Percentiles rank a stretch among this genome's conserved stretches.
phyloP scores from a whole-genome alignment of 2,329 filamentous ascomycete species.

The Aotearoamyces nothofagi region DNA sequence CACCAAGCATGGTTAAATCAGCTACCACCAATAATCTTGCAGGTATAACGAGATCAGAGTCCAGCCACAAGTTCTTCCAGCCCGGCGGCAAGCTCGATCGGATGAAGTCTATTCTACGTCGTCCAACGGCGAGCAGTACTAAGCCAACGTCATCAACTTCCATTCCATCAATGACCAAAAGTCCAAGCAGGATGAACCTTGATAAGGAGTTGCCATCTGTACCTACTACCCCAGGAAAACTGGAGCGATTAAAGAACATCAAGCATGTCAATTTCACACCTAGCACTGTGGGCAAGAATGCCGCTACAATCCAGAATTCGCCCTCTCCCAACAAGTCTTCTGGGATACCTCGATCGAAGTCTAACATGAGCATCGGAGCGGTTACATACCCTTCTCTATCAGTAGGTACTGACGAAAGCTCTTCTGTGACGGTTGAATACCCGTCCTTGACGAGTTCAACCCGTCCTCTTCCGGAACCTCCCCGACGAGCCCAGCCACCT shows the following conservation, averaged over 20 bases:
- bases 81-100: slow-evolving; percentile 24
- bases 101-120: slow-evolving; percentile 41
- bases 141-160: slow-evolving; percentile 9
- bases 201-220: slow-evolving; percentile 36
- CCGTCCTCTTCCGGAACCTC: slow-evolving; percentile 11
- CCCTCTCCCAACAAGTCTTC: slow-evolving; percentile 40
- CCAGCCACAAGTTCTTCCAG: slow-evolving; percentile 8
- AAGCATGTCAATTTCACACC: slow-evolving; percentile 76
- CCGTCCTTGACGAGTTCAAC: slow-evolving; percentile 30
- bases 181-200: slow-evolving; percentile 31
- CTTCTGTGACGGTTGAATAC: slow-evolving; percentile 28
- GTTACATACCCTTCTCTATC: slow-evolving; percentile 21
- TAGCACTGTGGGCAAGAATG: slow-evolving; percentile 36
- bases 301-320: slow-evolving; percentile 28
- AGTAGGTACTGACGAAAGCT: slow-evolving; percentile 14
- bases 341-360: slow-evolving; percentile 26
- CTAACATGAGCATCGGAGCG: slow-evolving; percentile 21
- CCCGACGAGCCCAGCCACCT: slow-evolving; percentile 5
- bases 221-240: slow-evolving; percentile 39
- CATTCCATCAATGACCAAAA: slow-evolving; percentile 17
- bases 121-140: slow-evolving; percentile 13
- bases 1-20: slow-evolving; percentile 34
- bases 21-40: slow-evolving; percentile 31
- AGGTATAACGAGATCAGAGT: slow-evolving; percentile 16
- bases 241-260: slow-evolving; percentile 34